A percentile compares a stretch with the other conserved stretches of the same genome.
These are phyloP conservation scores for Stereocaulon alpinum DNA, from an alignment of 495 filamentous ascomycete species.

Conservation along the genomic window DNA sequence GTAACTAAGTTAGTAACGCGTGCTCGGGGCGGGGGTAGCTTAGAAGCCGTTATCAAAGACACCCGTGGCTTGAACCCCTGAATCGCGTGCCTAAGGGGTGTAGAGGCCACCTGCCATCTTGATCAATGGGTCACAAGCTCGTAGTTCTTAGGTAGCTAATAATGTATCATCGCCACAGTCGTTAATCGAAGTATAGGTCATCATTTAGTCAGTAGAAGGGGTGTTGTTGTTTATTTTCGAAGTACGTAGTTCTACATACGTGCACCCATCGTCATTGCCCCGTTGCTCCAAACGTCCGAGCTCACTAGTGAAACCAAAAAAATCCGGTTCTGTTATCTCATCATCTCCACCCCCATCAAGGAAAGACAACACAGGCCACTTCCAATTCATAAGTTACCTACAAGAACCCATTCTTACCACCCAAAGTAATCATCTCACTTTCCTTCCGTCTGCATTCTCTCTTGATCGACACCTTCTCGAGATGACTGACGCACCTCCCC, in stretches of 20 bases:
- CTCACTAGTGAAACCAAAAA: slow-evolving; percentile 1
- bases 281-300: neutral
- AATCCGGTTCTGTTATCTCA: slow-evolving; percentile 8
- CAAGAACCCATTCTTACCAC: neutral
- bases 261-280: slow-evolving; percentile 4
- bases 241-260: neutral
- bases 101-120: neutral
- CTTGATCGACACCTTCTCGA: neutral
- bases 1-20: too few species aligned
- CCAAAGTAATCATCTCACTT: slow-evolving; percentile 5
- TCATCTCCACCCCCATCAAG: slow-evolving; percentile 3
- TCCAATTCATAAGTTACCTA: neutral
- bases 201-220: neutral
- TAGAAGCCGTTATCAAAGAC: too few species aligned
- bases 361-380: neutral
- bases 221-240: neutral
- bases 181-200: neutral
- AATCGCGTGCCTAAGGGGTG: neutral
- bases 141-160: neutral
- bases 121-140: neutral
- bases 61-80: neutral
- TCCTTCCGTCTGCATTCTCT: neutral
- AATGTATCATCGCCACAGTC: neutral
- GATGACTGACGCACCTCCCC: slow-evolving; percentile 19
- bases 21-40: too few species aligned